Conservation (phyloP, 805 yeast genomes). For the Schwanniomyces polymorphus region DNA sequence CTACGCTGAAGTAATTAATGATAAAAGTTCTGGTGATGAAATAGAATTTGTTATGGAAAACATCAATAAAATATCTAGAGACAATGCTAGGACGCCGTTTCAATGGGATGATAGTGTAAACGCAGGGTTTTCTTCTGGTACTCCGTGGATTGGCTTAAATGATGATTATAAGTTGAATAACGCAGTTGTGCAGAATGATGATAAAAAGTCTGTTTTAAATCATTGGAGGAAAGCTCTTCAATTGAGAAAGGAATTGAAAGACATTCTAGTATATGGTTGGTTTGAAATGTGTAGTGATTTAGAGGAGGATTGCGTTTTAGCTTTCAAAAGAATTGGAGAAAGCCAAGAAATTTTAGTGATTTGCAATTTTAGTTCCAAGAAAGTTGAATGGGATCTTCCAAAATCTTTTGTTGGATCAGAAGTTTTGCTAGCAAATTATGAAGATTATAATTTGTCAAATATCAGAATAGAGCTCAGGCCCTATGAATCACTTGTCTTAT, state of each 20-base stretch:
- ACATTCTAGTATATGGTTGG: not conserved
- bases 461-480: not conserved
- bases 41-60: no score
- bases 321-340: not conserved
- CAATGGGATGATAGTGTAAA: no score
- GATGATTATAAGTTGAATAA: no score
- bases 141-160: no score
- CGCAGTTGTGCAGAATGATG: no score
- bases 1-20: no score
- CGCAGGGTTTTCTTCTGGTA: no score
- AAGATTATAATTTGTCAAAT: not conserved
- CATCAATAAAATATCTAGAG: no score
- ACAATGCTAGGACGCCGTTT: no score
- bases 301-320: not conserved
- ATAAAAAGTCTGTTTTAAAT: not conserved
- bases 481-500: not conserved
- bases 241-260: not conserved
- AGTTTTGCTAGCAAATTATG: not conserved
- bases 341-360: not conserved
- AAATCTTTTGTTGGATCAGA: no score
- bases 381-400: no score
- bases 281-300: conserved; percentile 2
- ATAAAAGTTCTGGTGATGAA: no score
- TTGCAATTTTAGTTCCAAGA: conserved; percentile 5
- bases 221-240: not conserved